phyloP scores from a whole-genome alignment of 225 moss, liverwort and hornwort genomes.

The Physcomitrium patens region DNA sequence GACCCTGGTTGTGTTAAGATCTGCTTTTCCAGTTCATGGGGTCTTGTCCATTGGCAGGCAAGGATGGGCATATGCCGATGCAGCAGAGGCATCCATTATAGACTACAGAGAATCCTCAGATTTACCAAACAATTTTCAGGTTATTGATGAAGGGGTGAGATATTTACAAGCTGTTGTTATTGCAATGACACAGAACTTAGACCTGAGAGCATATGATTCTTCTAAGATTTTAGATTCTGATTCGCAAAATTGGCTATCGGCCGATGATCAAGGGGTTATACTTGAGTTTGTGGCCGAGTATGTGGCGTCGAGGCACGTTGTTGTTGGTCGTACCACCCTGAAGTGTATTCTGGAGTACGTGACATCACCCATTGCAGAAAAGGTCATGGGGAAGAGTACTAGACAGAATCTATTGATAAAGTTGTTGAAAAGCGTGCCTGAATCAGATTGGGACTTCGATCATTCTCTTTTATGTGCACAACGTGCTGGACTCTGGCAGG shows the following conservation, averaged over 20 bases:
- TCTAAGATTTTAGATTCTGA: neutral
- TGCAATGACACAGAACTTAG: slow-evolving; percentile 47
- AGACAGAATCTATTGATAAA: slow-evolving; percentile 62
- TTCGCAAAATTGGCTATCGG: slow-evolving; percentile 39
- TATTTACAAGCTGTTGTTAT: slow-evolving; percentile 53
- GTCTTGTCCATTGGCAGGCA: slow-evolving; percentile 57
- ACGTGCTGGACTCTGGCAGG: slow-evolving; percentile 57
- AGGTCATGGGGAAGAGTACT: slow-evolving; percentile 24
- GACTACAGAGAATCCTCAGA: neutral
- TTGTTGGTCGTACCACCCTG: slow-evolving; percentile 46
- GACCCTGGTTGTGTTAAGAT: slow-evolving; percentile 50
- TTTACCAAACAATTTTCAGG: slow-evolving; percentile 6
- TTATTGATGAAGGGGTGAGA: slow-evolving; percentile 30
- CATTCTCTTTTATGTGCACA: slow-evolving; percentile 49
- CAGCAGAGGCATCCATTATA: slow-evolving; percentile 8
- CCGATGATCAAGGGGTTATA: slow-evolving; percentile 44
- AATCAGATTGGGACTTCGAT: slow-evolving; percentile 48
- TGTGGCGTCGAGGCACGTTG: slow-evolving; percentile 59
- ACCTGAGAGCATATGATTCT: neutral
- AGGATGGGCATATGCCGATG: slow-evolving; percentile 40
- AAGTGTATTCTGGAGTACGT: slow-evolving; percentile 50
- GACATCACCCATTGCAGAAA: slow-evolving; percentile 31
- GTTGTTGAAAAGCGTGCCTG: slow-evolving; percentile 50
- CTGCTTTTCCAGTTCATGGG: slow-evolving; percentile 64
- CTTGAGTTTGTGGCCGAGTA: slow-evolving; percentile 65